These are phyloP conservation scores for Odontarrhena argentea DNA, from an alignment of 345 rosid genomes.

Conservation along the genomic window DNA sequence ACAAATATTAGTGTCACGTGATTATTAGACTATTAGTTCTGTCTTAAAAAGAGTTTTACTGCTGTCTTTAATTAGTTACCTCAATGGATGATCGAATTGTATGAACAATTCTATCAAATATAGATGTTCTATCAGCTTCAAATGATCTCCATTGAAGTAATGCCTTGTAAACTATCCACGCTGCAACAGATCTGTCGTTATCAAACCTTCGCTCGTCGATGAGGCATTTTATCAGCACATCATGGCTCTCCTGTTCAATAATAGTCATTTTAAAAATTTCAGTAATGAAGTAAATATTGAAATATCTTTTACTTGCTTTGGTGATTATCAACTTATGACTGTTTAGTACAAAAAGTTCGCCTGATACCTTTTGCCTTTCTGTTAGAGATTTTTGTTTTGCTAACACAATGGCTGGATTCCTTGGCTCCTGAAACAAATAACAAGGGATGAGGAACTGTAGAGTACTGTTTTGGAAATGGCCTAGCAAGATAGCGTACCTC, in stretches of 20 bases:
- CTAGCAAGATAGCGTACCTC: conserved; percentile 37
- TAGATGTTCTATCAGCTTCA: conserved; percentile 64
- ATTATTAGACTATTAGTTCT: conserved; percentile 1
- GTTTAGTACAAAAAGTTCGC: conserved; percentile 18
- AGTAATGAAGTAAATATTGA: conserved; percentile 7
- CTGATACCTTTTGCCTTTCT: conserved; percentile 58
- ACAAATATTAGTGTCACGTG: conserved; percentile 28
- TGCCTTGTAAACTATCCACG: conserved; percentile 56
- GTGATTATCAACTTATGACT: conserved; percentile 8
- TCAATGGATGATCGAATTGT: conserved; percentile 52
- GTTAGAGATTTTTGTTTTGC: conserved; percentile 58
- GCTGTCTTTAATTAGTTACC: conserved; percentile 39
- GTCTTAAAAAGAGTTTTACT: conserved; percentile 3
- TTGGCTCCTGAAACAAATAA: conserved; percentile 48
- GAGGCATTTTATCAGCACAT: conserved; percentile 54
- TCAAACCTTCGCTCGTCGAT: conserved; percentile 51
- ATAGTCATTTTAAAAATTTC: neutral
- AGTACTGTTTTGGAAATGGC: conserved; percentile 24
- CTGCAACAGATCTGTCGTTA: conserved; percentile 57
- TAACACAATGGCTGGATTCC: conserved; percentile 40
- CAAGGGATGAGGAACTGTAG: conserved; percentile 22
- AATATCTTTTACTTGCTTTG: conserved; percentile 22
- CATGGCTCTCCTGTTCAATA: conserved; percentile 59
- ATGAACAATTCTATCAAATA: conserved; percentile 61
- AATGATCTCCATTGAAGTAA: conserved; percentile 71